A percentile compares a stretch with the other conserved stretches of the same genome.
Evolutionary conservation across 176 grass and related monocot species (phyloP).

Genomic region (Thinopyrum elongatum): DNA sequence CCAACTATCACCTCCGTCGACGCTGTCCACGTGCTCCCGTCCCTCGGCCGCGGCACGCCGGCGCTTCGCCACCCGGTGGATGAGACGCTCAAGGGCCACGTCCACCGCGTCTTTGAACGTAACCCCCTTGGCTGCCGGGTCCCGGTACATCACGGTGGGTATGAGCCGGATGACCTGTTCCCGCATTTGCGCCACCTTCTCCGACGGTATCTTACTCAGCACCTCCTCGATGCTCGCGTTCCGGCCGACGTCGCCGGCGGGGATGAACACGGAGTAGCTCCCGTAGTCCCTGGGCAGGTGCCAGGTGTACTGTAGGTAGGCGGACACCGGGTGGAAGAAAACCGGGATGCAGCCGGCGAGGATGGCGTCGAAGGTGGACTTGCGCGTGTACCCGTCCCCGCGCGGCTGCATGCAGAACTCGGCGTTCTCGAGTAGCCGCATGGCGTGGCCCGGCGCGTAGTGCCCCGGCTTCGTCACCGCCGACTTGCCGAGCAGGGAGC

Average conservation of each 20-base stretch:
- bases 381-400: constrained; percentile 39
- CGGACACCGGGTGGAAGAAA: constrained; percentile 50
- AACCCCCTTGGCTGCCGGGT: not conserved
- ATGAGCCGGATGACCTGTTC: constrained; percentile 27
- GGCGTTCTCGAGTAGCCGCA: not conserved
- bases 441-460: not conserved
- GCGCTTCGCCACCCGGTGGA: not conserved
- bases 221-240: constrained; percentile 17
- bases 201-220: not conserved
- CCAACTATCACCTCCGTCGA: constrained; percentile 12
- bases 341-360: constrained; percentile 76
- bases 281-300: not conserved
- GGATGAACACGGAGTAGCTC: constrained; percentile 29
- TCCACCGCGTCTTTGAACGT: constrained; percentile 24
- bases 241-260: not conserved
- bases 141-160: constrained; percentile 11
- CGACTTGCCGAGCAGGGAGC: not conserved
- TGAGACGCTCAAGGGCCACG: not conserved
- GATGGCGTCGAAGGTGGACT: constrained; percentile 57
- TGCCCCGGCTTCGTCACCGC: not conserved
- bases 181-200: not conserved
- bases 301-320: constrained; percentile 33
- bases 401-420: constrained; percentile 31
- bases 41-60: not conserved
- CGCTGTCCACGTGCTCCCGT: not conserved